Conservation (phyloP, 495 filamentous ascomycete genomes). For the Trichoderma parareesei region DNA sequence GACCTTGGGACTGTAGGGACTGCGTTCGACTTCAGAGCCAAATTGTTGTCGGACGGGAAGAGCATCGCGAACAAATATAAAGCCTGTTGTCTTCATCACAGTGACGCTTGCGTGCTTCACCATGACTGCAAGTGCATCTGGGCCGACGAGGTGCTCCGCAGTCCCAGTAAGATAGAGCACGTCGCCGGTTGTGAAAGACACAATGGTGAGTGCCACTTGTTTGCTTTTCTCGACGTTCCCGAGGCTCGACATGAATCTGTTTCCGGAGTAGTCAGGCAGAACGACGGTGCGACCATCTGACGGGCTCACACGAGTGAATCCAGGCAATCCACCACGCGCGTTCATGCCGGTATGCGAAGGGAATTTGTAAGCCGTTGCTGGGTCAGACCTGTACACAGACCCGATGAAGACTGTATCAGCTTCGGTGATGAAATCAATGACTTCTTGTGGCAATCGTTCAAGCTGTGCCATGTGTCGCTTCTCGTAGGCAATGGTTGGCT, state of each 20-base stretch:
- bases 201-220: not conserved
- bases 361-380: not conserved
- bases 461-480: not conserved
- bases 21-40: not conserved
- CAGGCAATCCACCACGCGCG: not conserved
- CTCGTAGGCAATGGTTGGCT: not conserved
- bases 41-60: not conserved
- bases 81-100: conserved; percentile 2
- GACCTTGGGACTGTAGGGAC: conserved; percentile 4
- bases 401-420: not conserved
- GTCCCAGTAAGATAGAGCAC: not conserved
- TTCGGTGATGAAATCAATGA: not conserved
- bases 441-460: not conserved
- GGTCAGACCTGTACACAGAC: not conserved
- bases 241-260: not conserved
- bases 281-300: not conserved
- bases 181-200: not conserved
- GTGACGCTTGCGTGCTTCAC: not conserved
- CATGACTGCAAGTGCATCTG: not conserved
- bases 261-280: not conserved
- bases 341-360: not conserved
- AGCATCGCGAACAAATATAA: not conserved
- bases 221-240: not conserved
- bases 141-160: not conserved
- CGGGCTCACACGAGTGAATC: not conserved